These are phyloP conservation scores for Sporobolomyces pararoseus DNA, from an alignment of 768 basidiomycete species.

Conservation along the genomic window DNA sequence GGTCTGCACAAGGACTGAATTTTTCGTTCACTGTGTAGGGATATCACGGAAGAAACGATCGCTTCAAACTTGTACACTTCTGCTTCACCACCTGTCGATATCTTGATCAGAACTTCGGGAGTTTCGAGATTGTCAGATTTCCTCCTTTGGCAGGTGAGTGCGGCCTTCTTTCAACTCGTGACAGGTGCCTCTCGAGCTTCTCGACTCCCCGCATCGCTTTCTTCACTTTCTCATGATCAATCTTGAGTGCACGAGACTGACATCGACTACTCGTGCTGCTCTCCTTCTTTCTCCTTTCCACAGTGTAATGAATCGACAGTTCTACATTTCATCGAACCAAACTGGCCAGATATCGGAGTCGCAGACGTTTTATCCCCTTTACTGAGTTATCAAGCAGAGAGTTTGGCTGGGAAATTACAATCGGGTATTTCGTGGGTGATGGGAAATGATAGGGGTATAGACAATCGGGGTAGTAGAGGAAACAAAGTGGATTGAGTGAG, in stretches of 20 bases:
- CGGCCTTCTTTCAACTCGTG: conserved; percentile 48
- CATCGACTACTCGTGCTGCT: neutral
- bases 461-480: neutral
- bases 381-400: conserved; percentile 68
- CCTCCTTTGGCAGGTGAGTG: conserved; percentile 83
- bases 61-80: conserved; percentile 64
- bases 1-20: neutral
- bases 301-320: conserved; percentile 80
- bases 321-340: conserved; percentile 74
- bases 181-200: too few relatives aligned
- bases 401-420: neutral
- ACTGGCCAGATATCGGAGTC: conserved; percentile 92
- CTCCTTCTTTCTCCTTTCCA: neutral
- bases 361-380: conserved; percentile 81
- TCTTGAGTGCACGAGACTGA: too few relatives aligned
- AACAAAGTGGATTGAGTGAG: conserved; percentile 5
- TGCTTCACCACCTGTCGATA: conserved; percentile 63
- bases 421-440: neutral
- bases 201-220: too few relatives aligned
- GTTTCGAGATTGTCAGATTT: conserved; percentile 85
- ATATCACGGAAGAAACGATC: conserved; percentile 66
- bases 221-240: too few relatives aligned
- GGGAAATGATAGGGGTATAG: too few relatives aligned
- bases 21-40: conserved; percentile 45
- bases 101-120: conserved; percentile 85